Percentiles rank a stretch among this genome's conserved stretches.
These are phyloP conservation scores for Tetrastigma voinierianum DNA, from an alignment of 164 flowering plant species.

Conservation along the genomic window DNA sequence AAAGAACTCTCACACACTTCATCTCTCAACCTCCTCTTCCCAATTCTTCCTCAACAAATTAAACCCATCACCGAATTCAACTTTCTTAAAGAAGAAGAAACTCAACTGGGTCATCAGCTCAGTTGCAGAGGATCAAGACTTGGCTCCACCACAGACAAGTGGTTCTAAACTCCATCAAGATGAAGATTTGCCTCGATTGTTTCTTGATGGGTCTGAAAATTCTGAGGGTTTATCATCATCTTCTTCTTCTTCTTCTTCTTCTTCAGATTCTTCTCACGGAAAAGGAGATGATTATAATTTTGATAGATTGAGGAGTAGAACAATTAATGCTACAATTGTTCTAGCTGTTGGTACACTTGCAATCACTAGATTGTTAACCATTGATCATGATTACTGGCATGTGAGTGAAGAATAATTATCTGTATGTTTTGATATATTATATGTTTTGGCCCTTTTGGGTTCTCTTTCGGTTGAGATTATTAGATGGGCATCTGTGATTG, in stretches of 20 bases:
- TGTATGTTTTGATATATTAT: background rate
- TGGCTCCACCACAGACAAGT: conserved; percentile 37
- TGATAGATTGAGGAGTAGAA: conserved; percentile 39
- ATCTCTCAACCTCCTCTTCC: conserved; percentile 8
- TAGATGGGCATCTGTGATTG: background rate
- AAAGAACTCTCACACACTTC: background rate
- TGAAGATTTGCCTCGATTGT: conserved; percentile 15
- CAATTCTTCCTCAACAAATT: conserved; percentile 4
- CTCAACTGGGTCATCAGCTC: conserved; percentile 22
- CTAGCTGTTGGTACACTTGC: conserved; percentile 73
- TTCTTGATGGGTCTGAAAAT: conserved; percentile 36
- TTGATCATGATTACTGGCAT: conserved; percentile 86
- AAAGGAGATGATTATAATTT: conserved; percentile 23
- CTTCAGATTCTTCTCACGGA: conserved; percentile 18
- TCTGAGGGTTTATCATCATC: conserved; percentile 26
- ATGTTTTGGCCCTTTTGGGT: background rate
- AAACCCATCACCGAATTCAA: conserved; percentile 6
- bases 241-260: too few species aligned
- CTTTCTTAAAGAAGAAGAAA: conserved; percentile 11
- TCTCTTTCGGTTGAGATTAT: background rate
- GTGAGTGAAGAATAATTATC: conserved; percentile 28
- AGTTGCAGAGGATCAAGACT: conserved; percentile 41
- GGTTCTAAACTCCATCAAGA: conserved; percentile 36
- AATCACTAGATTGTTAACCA: conserved; percentile 70
- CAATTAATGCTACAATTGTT: conserved; percentile 68